These are phyloP conservation scores for Fusarium irregulare DNA, from an alignment of 2,329 filamentous ascomycete species.

Conservation along the genomic window DNA sequence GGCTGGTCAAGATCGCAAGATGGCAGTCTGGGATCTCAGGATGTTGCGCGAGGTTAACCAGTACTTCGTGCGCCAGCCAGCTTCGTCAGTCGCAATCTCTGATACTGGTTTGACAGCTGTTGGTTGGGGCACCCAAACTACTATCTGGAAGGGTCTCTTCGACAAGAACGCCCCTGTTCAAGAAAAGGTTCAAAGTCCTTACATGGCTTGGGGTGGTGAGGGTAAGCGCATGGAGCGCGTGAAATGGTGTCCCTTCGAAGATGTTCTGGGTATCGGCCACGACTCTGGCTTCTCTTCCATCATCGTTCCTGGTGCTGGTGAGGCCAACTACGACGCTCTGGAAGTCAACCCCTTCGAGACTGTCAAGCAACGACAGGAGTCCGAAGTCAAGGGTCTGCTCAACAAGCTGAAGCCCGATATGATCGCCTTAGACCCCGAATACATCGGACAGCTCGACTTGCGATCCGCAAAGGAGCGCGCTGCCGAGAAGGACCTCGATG, in stretches of 20 bases:
- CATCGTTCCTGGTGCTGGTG: conserved; percentile 92
- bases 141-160: conserved; percentile 92
- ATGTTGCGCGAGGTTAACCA: conserved; percentile 93
- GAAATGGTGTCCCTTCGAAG: conserved; percentile 94
- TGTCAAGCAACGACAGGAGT: conserved; percentile 89
- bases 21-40: conserved; percentile 96
- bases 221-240: conserved; percentile 83
- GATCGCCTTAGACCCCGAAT: conserved; percentile 94
- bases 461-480: conserved; percentile 81
- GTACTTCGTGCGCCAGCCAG: conserved; percentile 86
- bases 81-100: conserved; percentile 85
- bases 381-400: conserved; percentile 87
- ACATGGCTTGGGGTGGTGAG: conserved; percentile 93
- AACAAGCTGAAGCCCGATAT: conserved; percentile 97
- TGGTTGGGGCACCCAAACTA: conserved; percentile 89
- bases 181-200: conserved; percentile 84
- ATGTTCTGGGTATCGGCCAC: conserved; percentile 88
- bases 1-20: conserved; percentile 87
- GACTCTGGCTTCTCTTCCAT: conserved; percentile 88
- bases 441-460: conserved; percentile 87
- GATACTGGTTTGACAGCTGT: conserved; percentile 90
- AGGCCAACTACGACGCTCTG: conserved; percentile 94
- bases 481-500: conserved; percentile 83
- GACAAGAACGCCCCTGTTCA: conserved; percentile 77
- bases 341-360: conserved; percentile 97